Evolutionary conservation across 202 grass and related monocot genomes (phyloP).

Genomic region (Sporobolus alterniflorus): DNA sequence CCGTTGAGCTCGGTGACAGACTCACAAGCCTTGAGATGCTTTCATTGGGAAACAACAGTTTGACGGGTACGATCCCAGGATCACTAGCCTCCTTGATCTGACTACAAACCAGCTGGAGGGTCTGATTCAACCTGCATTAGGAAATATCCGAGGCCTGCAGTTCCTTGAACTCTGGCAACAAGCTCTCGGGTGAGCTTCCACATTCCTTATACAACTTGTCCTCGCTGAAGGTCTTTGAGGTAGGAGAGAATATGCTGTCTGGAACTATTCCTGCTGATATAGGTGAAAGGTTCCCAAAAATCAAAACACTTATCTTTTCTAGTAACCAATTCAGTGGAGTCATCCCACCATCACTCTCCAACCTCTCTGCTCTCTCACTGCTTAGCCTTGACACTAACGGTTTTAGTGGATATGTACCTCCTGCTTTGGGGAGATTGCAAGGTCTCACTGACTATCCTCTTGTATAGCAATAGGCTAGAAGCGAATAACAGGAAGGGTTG

Average conservation of each 20-base stretch:
- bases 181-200: conserved; percentile 39
- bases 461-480: not conserved
- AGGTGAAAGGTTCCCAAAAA: not conserved
- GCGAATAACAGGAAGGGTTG: not conserved
- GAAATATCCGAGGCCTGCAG: conserved; percentile 1
- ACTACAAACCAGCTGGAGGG: conserved; percentile 31
- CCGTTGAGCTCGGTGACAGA: not conserved
- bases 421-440: conserved; percentile 1
- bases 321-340: not conserved
- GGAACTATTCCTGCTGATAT: conserved; percentile 39
- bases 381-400: conserved; percentile 16
- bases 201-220: conserved; percentile 41
- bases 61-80: conserved; percentile 26
- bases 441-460: not conserved
- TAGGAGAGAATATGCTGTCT: not conserved
- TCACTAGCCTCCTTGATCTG: conserved; percentile 29
- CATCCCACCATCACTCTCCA: conserved; percentile 38
- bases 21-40: not conserved
- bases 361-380: conserved; percentile 26
- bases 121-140: conserved; percentile 22
- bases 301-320: not conserved
- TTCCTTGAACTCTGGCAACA: not conserved
- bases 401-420: conserved; percentile 37
- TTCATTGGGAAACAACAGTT: conserved; percentile 10
- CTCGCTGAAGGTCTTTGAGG: not conserved